These are phyloP conservation scores for Suillus sp. DNA, from an alignment of 768 basidiomycete genomes.

Conservation along the genomic window DNA sequence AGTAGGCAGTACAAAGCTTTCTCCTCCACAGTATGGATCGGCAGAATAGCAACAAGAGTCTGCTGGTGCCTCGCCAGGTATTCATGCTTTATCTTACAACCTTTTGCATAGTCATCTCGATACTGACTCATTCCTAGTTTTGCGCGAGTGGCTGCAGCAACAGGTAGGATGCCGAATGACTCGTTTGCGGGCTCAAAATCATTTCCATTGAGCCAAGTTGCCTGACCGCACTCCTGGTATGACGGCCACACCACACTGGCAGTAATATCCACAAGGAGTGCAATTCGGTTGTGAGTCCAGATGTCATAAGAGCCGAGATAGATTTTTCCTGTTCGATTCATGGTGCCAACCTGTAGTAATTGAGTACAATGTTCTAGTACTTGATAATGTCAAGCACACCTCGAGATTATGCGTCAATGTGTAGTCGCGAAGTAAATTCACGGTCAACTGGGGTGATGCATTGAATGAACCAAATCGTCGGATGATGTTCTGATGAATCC, in stretches of 20 bases:
- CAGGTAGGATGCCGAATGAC: constrained; percentile 16
- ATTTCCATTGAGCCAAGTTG: constrained; percentile 21
- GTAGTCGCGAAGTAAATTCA: constrained; percentile 26
- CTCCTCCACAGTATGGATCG: constrained; percentile 30
- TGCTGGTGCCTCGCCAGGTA: neutral
- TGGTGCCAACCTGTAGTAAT: constrained; percentile 22
- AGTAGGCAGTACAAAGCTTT: constrained; percentile 22
- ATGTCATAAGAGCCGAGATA: constrained; percentile 28
- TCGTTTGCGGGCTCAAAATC: constrained; percentile 10
- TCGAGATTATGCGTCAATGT: constrained; percentile 30
- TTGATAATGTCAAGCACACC: too few relatives aligned
- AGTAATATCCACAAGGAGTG: neutral
- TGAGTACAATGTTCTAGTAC: too few relatives aligned
- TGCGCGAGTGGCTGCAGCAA: neutral
- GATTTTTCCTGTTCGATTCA: constrained; percentile 25
- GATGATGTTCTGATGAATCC: constrained; percentile 35
- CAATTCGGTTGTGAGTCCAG: constrained; percentile 25
- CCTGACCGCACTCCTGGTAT: neutral
- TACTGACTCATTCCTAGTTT: constrained; percentile 20
- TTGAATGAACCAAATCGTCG: constrained; percentile 18
- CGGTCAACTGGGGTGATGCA: constrained; percentile 25
- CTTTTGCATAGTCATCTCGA: constrained; percentile 5
- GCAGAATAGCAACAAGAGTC: constrained; percentile 30
- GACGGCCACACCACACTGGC: neutral
- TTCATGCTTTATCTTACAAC: constrained; percentile 7